Evolutionary conservation across 805 yeast species (phyloP).

Genomic region (Wickerhamiella domercqiae): DNA sequence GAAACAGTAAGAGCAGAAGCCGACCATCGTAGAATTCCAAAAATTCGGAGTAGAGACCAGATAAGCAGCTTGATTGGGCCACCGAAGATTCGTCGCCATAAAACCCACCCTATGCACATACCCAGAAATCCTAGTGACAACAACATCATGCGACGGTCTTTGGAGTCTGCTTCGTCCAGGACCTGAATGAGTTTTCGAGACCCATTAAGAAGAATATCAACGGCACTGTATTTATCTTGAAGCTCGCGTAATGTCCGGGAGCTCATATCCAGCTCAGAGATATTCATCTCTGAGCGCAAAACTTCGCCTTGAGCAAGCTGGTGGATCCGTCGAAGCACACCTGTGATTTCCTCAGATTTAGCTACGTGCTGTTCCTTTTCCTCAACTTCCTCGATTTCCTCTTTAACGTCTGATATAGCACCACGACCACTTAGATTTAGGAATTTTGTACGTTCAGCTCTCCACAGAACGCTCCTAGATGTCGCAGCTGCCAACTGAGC

Average conservation of each 20-base stretch:
- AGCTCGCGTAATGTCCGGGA: slow-evolving; percentile 23
- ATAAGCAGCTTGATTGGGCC: slow-evolving; percentile 24
- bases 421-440: too few relatives aligned
- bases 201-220: slow-evolving; percentile 25
- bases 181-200: slow-evolving; percentile 24
- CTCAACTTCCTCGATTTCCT: slow-evolving; percentile 2
- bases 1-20: too few relatives aligned
- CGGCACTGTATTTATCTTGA: slow-evolving; percentile 24
- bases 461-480: slow-evolving; percentile 2
- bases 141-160: slow-evolving; percentile 27
- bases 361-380: slow-evolving; percentile 10
- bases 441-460: background rate
- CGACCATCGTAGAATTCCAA: slow-evolving; percentile 8
- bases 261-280: slow-evolving; percentile 26
- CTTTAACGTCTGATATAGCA: background rate
- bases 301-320: slow-evolving; percentile 27
- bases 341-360: slow-evolving; percentile 19
- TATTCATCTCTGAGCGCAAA: slow-evolving; percentile 24
- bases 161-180: slow-evolving; percentile 27
- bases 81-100: slow-evolving; percentile 26
- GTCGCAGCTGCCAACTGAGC: slow-evolving; percentile 15
- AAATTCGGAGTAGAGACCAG: slow-evolving; percentile 18
- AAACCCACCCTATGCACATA: slow-evolving; percentile 23
- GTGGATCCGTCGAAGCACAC: slow-evolving; percentile 21
- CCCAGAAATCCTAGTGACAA: slow-evolving; percentile 25